phyloP scores from a whole-genome alignment of 306 rosid genomes.

The Ziziphus jujuba region DNA sequence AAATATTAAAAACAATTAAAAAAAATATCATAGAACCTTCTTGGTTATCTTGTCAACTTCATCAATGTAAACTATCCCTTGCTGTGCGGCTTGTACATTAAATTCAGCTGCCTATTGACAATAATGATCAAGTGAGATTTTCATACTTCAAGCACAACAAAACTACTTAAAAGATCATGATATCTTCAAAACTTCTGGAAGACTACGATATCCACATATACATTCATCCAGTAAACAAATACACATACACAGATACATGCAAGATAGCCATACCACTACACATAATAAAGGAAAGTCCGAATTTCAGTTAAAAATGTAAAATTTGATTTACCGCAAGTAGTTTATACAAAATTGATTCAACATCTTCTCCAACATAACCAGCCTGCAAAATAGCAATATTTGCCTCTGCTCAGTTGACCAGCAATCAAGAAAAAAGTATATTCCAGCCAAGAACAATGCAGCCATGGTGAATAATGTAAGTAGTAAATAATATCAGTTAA shows the following conservation, averaged over 20 bases:
- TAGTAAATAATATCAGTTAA: not conserved
- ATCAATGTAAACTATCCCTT: constrained; percentile 93
- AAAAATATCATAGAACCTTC: constrained; percentile 52
- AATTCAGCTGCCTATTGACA: constrained; percentile 84
- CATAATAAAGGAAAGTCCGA: not conserved
- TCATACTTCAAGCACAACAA: not conserved
- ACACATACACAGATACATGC: not conserved
- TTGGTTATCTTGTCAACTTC: constrained; percentile 99
- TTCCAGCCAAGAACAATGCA: constrained; percentile 14
- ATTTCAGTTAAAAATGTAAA: constrained; percentile 7
- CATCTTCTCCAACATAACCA: constrained; percentile 98
- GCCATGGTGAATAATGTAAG: not conserved
- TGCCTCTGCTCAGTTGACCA: constrained; percentile 28
- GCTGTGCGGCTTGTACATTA: constrained; percentile 98
- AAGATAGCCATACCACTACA: not conserved
- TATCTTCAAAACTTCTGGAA: not conserved
- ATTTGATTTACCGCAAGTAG: constrained; percentile 73
- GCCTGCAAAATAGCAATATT: constrained; percentile 63
- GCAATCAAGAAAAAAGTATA: constrained; percentile 11
- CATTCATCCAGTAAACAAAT: not conserved
- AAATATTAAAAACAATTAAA: constrained; percentile 11
- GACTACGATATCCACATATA: not conserved
- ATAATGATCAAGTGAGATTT: constrained; percentile 9
- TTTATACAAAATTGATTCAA: constrained; percentile 86
- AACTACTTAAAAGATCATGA: not conserved